A percentile compares a stretch with the other conserved stretches of the same genome.
Evolutionary conservation across 805 yeast species (phyloP).

Genomic region (Kluyveromyces dobzhanskii): DNA sequence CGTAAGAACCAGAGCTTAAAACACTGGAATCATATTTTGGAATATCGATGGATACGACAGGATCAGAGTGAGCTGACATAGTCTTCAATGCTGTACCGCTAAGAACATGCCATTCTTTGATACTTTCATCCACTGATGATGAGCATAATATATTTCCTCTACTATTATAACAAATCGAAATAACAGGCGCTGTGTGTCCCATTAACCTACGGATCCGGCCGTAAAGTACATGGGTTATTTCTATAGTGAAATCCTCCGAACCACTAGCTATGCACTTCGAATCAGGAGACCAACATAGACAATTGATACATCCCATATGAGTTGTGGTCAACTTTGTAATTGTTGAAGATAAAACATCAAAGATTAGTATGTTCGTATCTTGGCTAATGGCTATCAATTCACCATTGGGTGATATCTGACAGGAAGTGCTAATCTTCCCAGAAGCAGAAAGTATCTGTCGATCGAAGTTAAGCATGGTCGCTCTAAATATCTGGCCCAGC

Average conservation of each 20-base stretch:
- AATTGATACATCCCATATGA: slow-evolving; percentile 61
- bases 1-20: slow-evolving; percentile 75
- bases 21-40: slow-evolving; percentile 75
- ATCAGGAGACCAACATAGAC: slow-evolving; percentile 71
- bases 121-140: slow-evolving; percentile 86
- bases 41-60: slow-evolving; percentile 68
- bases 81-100: slow-evolving; percentile 64
- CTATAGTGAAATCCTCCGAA: slow-evolving; percentile 75
- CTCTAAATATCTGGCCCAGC: not conserved
- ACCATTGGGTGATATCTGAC: slow-evolving; percentile 58
- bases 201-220: slow-evolving; percentile 38
- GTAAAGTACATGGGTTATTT: slow-evolving; percentile 56
- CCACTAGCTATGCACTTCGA: slow-evolving; percentile 68
- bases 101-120: slow-evolving; percentile 78
- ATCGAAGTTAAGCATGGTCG: not conserved
- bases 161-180: slow-evolving; percentile 56
- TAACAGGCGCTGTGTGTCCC: slow-evolving; percentile 83
- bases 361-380: slow-evolving; percentile 51
- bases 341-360: slow-evolving; percentile 37
- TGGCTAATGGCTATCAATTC: slow-evolving; percentile 48
- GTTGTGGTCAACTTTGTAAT: slow-evolving; percentile 18
- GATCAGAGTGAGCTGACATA: slow-evolving; percentile 87
- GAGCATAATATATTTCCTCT: slow-evolving; percentile 74
- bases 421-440: slow-evolving; percentile 31
- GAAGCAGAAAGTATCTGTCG: not conserved